Conservation (phyloP, 2,329 filamentous ascomycete genomes). For the Fonsecaea pedrosoi region DNA sequence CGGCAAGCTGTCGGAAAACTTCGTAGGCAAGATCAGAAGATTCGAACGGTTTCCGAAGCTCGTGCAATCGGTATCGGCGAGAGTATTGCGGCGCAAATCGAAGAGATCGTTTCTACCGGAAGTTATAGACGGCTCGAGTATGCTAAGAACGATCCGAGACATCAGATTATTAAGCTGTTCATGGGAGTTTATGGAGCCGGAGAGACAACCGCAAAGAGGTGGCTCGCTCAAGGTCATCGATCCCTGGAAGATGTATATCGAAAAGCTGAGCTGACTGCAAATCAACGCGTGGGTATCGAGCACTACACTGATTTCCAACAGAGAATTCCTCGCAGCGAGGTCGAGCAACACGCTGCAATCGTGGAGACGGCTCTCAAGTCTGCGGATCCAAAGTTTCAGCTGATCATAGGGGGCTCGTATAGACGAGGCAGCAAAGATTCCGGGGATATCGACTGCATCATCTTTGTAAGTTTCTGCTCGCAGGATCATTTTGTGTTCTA, state of each 20-base stretch:
- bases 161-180: constrained; percentile 71
- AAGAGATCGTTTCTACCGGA: constrained; percentile 82
- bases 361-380: constrained; percentile 65
- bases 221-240: constrained; percentile 76
- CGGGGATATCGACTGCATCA: constrained; percentile 83
- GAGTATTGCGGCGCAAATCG: constrained; percentile 81
- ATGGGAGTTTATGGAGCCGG: constrained; percentile 82
- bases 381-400: constrained; percentile 69
- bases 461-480: constrained; percentile 63
- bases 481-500: not conserved
- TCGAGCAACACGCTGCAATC: constrained; percentile 70
- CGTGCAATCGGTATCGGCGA: constrained; percentile 70
- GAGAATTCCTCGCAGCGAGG: constrained; percentile 78
- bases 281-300: constrained; percentile 77
- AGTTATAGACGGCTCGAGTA: constrained; percentile 74
- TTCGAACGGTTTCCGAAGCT: constrained; percentile 74
- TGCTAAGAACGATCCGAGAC: constrained; percentile 69
- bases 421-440: constrained; percentile 76
- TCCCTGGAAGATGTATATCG: constrained; percentile 73
- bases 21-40: constrained; percentile 66
- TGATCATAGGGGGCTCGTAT: constrained; percentile 84
- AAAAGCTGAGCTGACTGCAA: constrained; percentile 68
- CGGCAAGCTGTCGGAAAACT: constrained; percentile 77
- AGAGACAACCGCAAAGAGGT: constrained; percentile 70
- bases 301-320: constrained; percentile 79